Percentiles rank a stretch among this genome's conserved stretches.
phyloP scores from a whole-genome alignment of 1,284 basidiomycete species.

The Puccinia hordei region DNA sequence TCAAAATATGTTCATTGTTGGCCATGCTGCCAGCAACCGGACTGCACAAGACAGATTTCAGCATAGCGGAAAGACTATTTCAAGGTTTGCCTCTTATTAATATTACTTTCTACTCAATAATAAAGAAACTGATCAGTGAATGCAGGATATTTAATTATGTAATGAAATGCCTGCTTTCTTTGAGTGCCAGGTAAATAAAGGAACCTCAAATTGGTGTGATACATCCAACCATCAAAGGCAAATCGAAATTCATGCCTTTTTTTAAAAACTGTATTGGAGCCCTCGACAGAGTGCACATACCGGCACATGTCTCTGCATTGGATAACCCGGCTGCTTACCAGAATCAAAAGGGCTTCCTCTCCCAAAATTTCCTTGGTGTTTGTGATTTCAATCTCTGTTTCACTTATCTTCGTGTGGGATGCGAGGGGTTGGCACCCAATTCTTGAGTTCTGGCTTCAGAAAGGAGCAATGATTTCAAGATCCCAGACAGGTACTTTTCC shows the following conservation, averaged over 20 bases:
- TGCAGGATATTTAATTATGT: constrained; percentile 4
- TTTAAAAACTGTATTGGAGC: constrained; percentile 38
- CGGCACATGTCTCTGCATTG: constrained; percentile 47
- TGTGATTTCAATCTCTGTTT: constrained; percentile 58
- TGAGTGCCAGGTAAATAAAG: not conserved
- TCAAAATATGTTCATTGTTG: constrained; percentile 8
- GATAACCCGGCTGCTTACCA: constrained; percentile 53
- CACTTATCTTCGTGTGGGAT: constrained; percentile 59
- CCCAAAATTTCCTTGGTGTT: constrained; percentile 58
- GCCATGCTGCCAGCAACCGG: not conserved
- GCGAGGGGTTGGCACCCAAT: constrained; percentile 61
- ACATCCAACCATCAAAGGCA: not conserved
- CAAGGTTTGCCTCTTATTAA: not conserved
- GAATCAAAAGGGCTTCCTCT: constrained; percentile 57
- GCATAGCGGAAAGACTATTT: not conserved
- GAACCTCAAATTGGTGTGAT: not conserved
- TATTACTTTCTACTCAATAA: not conserved
- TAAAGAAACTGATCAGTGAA: not conserved
- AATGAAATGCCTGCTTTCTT: not conserved
- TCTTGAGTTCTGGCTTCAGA: constrained; percentile 55
- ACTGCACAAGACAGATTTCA: not conserved
- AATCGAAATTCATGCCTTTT: constrained; percentile 55
- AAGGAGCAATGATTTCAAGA: constrained; percentile 56
- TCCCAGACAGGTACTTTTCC: constrained; percentile 43
- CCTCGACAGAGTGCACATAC: constrained; percentile 13